These are phyloP conservation scores for Aureococcus anophagefferens DNA, from an alignment of 108 stramenopile species.

Conservation along the genomic window DNA sequence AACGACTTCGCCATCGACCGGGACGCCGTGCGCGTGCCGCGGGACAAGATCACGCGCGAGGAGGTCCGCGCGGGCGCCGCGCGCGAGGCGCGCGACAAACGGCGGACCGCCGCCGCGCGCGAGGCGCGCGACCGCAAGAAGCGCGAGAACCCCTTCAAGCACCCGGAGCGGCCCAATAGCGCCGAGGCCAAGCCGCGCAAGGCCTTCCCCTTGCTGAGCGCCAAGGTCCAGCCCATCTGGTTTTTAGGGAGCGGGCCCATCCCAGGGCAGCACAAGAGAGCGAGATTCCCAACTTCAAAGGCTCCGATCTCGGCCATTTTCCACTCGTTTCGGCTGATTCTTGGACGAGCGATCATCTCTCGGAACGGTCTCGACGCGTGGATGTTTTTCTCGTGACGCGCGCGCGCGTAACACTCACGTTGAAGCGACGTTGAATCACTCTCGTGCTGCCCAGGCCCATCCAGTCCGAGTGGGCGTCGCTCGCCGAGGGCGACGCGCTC, in stretches of 20 bases:
- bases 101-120: neutral
- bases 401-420: too few species aligned
- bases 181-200: too few species aligned
- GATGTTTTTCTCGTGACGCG: too few species aligned
- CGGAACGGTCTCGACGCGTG: too few species aligned
- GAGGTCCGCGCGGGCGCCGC: neutral
- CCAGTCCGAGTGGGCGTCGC: slow-evolving; percentile 25
- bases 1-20: neutral
- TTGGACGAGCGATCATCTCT: too few species aligned
- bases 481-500: slow-evolving; percentile 19
- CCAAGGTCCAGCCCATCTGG: slow-evolving; percentile 35
- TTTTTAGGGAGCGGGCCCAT: slow-evolving; percentile 29
- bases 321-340: too few species aligned
- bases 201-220: neutral
- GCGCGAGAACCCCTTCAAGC: too few species aligned
- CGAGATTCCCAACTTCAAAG: too few species aligned
- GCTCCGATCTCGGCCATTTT: too few species aligned
- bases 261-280: too few species aligned
- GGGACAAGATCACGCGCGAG: neutral
- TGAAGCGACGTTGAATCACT: too few species aligned
- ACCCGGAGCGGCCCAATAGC: neutral
- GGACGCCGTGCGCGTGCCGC: neutral
- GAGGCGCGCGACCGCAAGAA: neutral
- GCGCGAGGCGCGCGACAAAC: neutral
- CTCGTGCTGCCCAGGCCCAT: too few species aligned